phyloP scores from a whole-genome alignment of 805 yeast genomes.

The Candida tallmaniae region DNA sequence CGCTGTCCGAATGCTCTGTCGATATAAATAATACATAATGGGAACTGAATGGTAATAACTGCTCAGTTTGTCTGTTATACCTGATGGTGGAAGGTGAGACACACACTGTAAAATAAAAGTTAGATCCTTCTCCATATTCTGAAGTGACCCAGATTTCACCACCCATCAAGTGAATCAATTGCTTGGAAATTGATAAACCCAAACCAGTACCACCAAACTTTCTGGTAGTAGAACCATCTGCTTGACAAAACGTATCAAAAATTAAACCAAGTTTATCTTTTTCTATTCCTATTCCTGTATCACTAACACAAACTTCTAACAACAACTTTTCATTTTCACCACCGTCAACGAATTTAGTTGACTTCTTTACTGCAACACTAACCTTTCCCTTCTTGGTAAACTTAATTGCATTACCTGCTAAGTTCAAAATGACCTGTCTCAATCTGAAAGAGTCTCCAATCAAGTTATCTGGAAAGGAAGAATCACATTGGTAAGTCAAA shows the following conservation, averaged over 20 bases:
- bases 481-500: slow-evolving; percentile 75
- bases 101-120: slow-evolving; percentile 74
- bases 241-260: slow-evolving; percentile 88
- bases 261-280: slow-evolving; percentile 80
- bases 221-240: slow-evolving; percentile 90
- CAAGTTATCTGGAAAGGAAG: slow-evolving; percentile 80
- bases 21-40: slow-evolving; percentile 70
- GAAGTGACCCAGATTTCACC: slow-evolving; percentile 92
- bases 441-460: slow-evolving; percentile 87
- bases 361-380: slow-evolving; percentile 65
- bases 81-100: slow-evolving; percentile 69
- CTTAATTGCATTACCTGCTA: slow-evolving; percentile 88
- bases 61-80: slow-evolving; percentile 61
- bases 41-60: slow-evolving; percentile 63
- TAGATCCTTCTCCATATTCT: slow-evolving; percentile 73
- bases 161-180: slow-evolving; percentile 85
- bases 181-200: slow-evolving; percentile 83
- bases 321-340: slow-evolving; percentile 45
- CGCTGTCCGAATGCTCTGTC: slow-evolving; percentile 52
- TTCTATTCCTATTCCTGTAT: slow-evolving; percentile 88
- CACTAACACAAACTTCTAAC: slow-evolving; percentile 81
- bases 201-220: slow-evolving; percentile 93
- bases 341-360: slow-evolving; percentile 25
- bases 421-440: slow-evolving; percentile 79
- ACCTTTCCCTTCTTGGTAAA: slow-evolving; percentile 83